Evolutionary conservation across 176 grass and related monocot species (phyloP), one percentile per base, ranked within the genome.

Genomic region (Rhynchospora tenuis): DNA sequence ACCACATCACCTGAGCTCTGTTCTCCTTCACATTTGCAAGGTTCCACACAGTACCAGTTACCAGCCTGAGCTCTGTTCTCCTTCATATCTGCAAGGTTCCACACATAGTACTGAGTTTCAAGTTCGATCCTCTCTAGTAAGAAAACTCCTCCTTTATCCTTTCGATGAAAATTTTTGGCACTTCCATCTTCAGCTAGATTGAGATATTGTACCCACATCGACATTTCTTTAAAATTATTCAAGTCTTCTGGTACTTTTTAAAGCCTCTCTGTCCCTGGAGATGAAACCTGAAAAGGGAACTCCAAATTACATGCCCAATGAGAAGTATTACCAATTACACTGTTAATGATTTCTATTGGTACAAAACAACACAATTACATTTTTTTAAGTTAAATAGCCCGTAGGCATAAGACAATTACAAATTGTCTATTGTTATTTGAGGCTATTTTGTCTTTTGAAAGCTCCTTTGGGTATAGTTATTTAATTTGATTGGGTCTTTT

Each of bases 11-110:
- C n/a, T n/a, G n/a, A n/a, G 14, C 86, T 80, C 88, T 85, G 84
- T 98, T 98, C 57, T 94, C 90, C 47, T 87, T 98, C 56, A 98
- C 92, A 82, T 98, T 84, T 11, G 95, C 95, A 0, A 98, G 87
- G 89, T 91, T 98, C 95, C 95, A 94, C 1, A 87, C 12, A 13
- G n/a, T n/a, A n/a, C n/a, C n/a, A n/a, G n/a, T n/a, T n/a, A 42
- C 92, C 92, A 78, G 87, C 50, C 78, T 86, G 83, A 24, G 15
- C 86, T 80, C 88, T 85, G 84, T 98, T 98, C 58, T 95, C 91
- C 47, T 87, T 98, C 50, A 98, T 90, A 82, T 98, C 86, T 11
- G 95, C 95, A 0, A 98, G 87, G 89, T 91, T 98, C 95, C 95
- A 95, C 0, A 87, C 9, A 10, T 92, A 98, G 22, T 85, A 78